Evolutionary conservation across 441 rosid species (phyloP).

Genomic region (Populus hybrid): DNA sequence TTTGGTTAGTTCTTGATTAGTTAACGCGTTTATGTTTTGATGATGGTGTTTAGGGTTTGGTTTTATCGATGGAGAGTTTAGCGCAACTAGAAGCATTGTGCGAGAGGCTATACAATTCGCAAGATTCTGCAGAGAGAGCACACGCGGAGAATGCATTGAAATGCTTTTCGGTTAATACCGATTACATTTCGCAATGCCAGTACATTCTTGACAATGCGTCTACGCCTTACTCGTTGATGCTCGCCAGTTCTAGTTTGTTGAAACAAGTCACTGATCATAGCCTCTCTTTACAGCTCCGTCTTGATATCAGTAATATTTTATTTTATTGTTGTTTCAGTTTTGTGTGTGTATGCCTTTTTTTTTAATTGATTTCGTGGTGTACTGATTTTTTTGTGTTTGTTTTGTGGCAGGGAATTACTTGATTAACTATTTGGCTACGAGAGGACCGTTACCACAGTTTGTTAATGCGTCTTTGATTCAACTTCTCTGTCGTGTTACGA

Average conservation of each 20-base stretch:
- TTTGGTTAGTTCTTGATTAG: not conserved
- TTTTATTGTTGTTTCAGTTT: not conserved
- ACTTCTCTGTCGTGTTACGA: constrained; percentile 87
- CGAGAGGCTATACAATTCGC: constrained; percentile 94
- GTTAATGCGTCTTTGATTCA: constrained; percentile 84
- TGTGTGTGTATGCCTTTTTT: constrained; percentile 12
- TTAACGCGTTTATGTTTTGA: not conserved
- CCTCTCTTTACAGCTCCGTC: constrained; percentile 84
- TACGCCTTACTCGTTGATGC: constrained; percentile 97
- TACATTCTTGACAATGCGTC: constrained; percentile 96
- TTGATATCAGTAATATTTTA: constrained; percentile 73
- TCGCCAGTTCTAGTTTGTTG: constrained; percentile 95
- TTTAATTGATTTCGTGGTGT: constrained; percentile 6
- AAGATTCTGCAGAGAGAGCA: constrained; percentile 86
- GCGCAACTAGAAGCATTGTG: constrained; percentile 97
- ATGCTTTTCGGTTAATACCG: constrained; percentile 84
- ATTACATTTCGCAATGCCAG: constrained; percentile 95
- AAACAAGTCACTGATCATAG: constrained; percentile 98
- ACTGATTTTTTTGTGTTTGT: constrained; percentile 3
- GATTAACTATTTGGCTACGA: constrained; percentile 79
- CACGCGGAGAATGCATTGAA: constrained; percentile 93
- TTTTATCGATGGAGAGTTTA: constrained; percentile 76
- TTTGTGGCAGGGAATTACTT: constrained; percentile 61
- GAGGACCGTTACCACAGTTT: constrained; percentile 92
- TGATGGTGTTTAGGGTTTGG: not conserved